Percentiles rank a stretch among this genome's conserved stretches.
phyloP scores from a whole-genome alignment of 805 yeast genomes.

The Saturnispora zaruensis region DNA sequence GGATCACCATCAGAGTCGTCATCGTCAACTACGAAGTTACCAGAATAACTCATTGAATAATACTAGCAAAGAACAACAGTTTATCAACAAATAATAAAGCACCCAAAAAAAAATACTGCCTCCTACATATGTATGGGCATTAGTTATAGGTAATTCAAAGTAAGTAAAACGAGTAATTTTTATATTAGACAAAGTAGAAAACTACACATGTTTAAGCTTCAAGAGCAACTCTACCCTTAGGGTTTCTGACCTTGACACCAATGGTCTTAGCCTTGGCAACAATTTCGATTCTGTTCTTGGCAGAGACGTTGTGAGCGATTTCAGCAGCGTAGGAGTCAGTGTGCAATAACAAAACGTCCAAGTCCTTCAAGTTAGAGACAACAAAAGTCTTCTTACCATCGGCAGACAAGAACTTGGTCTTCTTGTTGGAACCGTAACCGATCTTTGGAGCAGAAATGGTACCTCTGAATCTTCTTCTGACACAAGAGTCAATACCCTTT shows the following conservation, averaged over 20 bases:
- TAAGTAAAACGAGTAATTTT: constrained; percentile 2
- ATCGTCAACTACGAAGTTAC: constrained; percentile 12
- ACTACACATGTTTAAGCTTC: constrained; percentile 62
- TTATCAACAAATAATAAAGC: neutral
- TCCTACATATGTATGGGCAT: neutral
- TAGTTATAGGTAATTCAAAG: neutral
- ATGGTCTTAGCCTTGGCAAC: constrained; percentile 95
- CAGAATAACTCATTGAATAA: constrained; percentile 10
- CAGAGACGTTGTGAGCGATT: constrained; percentile 97
- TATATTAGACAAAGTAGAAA: constrained; percentile 3
- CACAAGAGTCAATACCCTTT: constrained; percentile 99
- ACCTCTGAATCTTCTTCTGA: constrained; percentile 99
- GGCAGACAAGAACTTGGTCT: constrained; percentile 91
- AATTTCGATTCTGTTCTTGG: constrained; percentile 95
- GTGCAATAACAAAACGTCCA: constrained; percentile 93
- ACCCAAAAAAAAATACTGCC: neutral
- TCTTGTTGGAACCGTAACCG: constrained; percentile 99
- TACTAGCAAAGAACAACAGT: neutral
- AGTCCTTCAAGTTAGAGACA: constrained; percentile 86
- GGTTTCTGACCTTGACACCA: constrained; percentile 98
- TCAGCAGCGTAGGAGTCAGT: constrained; percentile 99
- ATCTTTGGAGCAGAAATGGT: constrained; percentile 98
- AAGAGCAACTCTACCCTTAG: constrained; percentile 95
- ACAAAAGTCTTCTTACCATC: constrained; percentile 97
- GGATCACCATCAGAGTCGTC: constrained; percentile 14